Evolutionary conservation across 164 flowering plant species (phyloP), one percentile per base, ranked within the genome.

Genomic region (Umbilicus rupestris): DNA sequence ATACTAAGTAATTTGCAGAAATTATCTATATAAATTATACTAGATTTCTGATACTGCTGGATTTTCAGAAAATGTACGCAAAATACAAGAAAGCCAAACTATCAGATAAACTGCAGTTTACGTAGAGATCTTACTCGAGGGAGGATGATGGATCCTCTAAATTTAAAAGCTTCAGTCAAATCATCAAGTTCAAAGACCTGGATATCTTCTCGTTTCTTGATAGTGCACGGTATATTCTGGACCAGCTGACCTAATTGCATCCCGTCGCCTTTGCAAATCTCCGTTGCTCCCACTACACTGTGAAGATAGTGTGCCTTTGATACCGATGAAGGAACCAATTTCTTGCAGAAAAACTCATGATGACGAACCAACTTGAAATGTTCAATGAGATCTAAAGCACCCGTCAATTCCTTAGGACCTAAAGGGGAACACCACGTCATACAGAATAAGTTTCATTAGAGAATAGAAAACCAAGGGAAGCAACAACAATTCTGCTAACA

Each of bases 341-440:
- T 78, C 74, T 83, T 81, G 77, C 84, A 81, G 70, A 83, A 83
- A 60, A 79, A 79, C 26, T 83, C 84, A 66, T 81, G 73, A 64
- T 74, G 78, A 46, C 77, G 78, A 72, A 65, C 73, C 52, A 83
- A 73, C 60, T 76, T 83, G 68, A 62, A 81, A 35, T 76, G 80
- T 57, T 66, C 79, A 63, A 83, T 73, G 64, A 79, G 81, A 81
- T 83, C 83, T 64, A 71, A 73, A 37, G 84, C 80, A 65, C 84
- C 86, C 39, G 75, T 69, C 30, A 81, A 78, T 70, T 81, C 84
- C 69, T 77, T 79, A 19, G 69, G 70, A 59, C 81, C 47, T 71
- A 60, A 11, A 33, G 16, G 62, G 22, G 41, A 11, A 39, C 22
- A n/a, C 31, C 37, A 66, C 10, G 44, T 5, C 12, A 41, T 41